A percentile compares a stretch with the other conserved stretches of the same genome.
These are phyloP conservation scores for Piromyces finnis DNA, from an alignment of 192 early-diverging fungal species.

Conservation along the genomic window DNA sequence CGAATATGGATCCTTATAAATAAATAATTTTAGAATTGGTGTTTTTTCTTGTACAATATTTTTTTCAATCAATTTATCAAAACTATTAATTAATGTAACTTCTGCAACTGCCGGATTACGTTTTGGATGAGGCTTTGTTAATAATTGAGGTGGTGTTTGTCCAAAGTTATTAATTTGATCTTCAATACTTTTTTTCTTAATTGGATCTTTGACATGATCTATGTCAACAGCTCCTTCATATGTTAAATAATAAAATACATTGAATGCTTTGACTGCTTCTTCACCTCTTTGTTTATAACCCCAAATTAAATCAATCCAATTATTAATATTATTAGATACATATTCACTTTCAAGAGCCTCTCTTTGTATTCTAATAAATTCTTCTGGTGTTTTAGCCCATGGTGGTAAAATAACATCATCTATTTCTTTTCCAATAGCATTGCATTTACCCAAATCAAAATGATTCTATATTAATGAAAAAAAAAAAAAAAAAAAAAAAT, in stretches of 20 bases:
- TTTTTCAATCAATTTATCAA: background rate
- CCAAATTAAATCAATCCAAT: conserved; percentile 93
- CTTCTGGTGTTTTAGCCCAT: conserved; percentile 63
- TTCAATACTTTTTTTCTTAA: conserved; percentile 77
- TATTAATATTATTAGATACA: conserved; percentile 71
- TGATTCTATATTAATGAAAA: background rate
- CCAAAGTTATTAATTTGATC: conserved; percentile 97
- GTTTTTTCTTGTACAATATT: background rate
- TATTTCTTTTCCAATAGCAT: conserved; percentile 33
- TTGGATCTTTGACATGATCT: conserved; percentile 67
- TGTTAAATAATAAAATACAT: conserved; percentile 91
- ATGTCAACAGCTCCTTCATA: conserved; percentile 89
- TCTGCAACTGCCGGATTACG: conserved; percentile 2
- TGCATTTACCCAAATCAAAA: conserved; percentile 19
- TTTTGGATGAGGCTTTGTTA: conserved; percentile 64
- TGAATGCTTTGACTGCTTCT: conserved; percentile 66
- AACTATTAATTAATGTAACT: background rate
- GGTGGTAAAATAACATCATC: conserved; percentile 60
- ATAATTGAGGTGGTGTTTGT: conserved; percentile 82
- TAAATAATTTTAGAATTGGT: background rate
- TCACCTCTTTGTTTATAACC: conserved; percentile 83
- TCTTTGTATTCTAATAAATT: conserved; percentile 70
- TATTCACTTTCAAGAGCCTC: conserved; percentile 61
- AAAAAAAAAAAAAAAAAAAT: no score
- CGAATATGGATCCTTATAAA: background rate